Evolutionary conservation across 495 filamentous ascomycete species (phyloP), one percentile per base, ranked within the genome.

Genomic region (Penicillium alfredii): DNA sequence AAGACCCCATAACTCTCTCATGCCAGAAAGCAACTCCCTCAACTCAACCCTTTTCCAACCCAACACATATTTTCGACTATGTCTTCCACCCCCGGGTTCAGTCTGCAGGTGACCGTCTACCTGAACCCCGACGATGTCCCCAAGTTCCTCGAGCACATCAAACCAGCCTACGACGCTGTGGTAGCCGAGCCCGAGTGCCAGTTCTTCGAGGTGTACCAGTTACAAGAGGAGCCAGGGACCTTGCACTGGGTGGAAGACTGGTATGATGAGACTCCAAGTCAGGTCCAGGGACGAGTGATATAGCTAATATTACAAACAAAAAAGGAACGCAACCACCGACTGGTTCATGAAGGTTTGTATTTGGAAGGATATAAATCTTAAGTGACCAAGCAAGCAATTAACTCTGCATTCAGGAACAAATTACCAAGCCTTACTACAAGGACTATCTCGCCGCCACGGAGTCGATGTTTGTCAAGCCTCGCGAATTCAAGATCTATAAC

Each of bases 341-440:
- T 68, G 66, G 63, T 53, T 73, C 11, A 37, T 64, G 15, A 44
- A 56, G 56, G 64, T 68, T 44, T 33, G 38, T 23, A 15, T 17
- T 22, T 35, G 3, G 11, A 30, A 0, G 13, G 16, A 29, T 13
- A 42, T 41, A 30, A n/a, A n/a, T n/a, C n/a, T n/a, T n/a, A n/a
- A n/a, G n/a, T n/a, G n/a, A n/a, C n/a, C n/a, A n/a, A n/a, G n/a
- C n/a, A n/a, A n/a, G n/a, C n/a, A n/a, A 35, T 53, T 31, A 46
- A 24, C 27, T 6, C 9, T 2, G 13, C 30, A 4, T 15, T 40
- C 34, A 73, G 72, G 47, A 57, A 6, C 71, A 74, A 62, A 13
- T 69, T 4, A 64, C 55, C 10, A 76, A 73, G 44, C 48, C 56
- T 0, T 76, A 76, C 42, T 74, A 76, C 42, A 59, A 68, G 25